These are phyloP conservation scores for Trametes sanguinea DNA, from an alignment of 768 basidiomycete species.

Conservation along the genomic window DNA sequence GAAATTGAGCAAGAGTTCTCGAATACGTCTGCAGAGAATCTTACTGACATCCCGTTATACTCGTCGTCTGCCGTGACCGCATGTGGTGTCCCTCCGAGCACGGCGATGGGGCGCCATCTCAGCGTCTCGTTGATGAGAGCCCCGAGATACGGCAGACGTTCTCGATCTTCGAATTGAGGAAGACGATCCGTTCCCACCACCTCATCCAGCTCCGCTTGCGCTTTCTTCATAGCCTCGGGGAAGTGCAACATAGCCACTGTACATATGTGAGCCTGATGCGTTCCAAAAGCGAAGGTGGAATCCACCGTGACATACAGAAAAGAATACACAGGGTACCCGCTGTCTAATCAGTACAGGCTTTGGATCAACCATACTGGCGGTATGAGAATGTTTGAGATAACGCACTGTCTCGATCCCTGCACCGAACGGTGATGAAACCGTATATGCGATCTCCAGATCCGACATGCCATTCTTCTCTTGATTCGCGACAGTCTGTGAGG, in stretches of 20 bases:
- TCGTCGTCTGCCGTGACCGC: constrained; percentile 34
- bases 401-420: constrained; percentile 49
- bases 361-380: background rate
- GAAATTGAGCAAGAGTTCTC: background rate
- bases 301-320: constrained; percentile 7
- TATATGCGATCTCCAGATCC: constrained; percentile 47
- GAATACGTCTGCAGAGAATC: background rate
- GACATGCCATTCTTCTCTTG: constrained; percentile 42
- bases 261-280: constrained; percentile 1
- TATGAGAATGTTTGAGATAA: background rate
- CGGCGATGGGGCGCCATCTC: constrained; percentile 31
- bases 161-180: constrained; percentile 27
- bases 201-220: constrained; percentile 32
- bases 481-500: constrained; percentile 39
- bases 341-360: constrained; percentile 2
- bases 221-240: constrained; percentile 28
- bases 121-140: constrained; percentile 33
- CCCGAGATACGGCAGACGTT: constrained; percentile 26
- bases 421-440: constrained; percentile 47
- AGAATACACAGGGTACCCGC: constrained; percentile 18
- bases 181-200: constrained; percentile 31
- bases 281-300: background rate
- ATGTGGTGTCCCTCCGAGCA: constrained; percentile 28
- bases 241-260: constrained; percentile 30
- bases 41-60: constrained; percentile 32